Percentiles rank a stretch among this genome's conserved stretches.
Conservation (phyloP, 2,329 filamentous ascomycete species). For the Aspergillus sp. region DNA sequence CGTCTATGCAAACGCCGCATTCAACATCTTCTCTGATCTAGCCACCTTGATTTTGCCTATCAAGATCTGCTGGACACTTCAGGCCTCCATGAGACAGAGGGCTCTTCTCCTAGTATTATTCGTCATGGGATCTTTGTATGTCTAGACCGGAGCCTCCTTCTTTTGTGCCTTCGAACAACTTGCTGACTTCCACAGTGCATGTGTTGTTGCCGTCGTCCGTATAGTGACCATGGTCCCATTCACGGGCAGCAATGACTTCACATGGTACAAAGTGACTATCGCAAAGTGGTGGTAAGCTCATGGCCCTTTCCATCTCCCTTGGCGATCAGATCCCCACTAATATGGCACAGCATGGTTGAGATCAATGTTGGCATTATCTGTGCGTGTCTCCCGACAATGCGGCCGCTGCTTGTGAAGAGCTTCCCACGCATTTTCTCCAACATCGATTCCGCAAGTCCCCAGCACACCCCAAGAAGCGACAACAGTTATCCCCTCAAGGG, state of each 20-base stretch:
- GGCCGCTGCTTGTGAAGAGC: conserved; percentile 6
- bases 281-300: conserved; percentile 16
- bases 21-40: conserved; percentile 14
- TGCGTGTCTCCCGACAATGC: conserved; percentile 11
- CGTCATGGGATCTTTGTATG: conserved; percentile 14
- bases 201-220: conserved; percentile 13
- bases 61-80: conserved; percentile 10
- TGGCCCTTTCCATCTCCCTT: neutral
- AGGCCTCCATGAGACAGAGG: conserved; percentile 8
- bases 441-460: neutral
- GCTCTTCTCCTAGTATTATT: conserved; percentile 8
- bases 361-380: conserved; percentile 18
- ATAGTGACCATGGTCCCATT: conserved; percentile 16
- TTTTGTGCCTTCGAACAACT: neutral
- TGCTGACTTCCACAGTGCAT: conserved; percentile 1
- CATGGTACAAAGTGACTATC: conserved; percentile 13
- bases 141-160: neutral
- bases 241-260: conserved; percentile 12
- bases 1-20: conserved; percentile 14
- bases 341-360: conserved; percentile 11
- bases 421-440: neutral
- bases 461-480: neutral
- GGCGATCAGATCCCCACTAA: neutral
- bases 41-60: conserved; percentile 10
- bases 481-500: too few relatives aligned